phyloP scores from a whole-genome alignment of 2,329 filamentous ascomycete species.

The Xylaria arbuscula region DNA sequence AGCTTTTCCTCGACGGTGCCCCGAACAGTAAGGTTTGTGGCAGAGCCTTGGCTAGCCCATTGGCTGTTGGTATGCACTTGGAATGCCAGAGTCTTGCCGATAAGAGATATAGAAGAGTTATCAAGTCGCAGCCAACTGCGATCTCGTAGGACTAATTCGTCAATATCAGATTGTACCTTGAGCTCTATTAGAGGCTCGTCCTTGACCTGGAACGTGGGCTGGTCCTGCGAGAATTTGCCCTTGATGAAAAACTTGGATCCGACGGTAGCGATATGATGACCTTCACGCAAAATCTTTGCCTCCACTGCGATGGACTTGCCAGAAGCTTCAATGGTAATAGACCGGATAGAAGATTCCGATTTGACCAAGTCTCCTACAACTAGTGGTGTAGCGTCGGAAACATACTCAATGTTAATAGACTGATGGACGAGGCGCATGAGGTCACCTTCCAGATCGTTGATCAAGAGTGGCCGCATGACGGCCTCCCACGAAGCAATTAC shows the following conservation, averaged over 20 bases:
- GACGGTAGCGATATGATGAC: constrained; percentile 32
- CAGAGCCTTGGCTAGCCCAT: constrained; percentile 4
- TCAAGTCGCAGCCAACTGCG: constrained; percentile 31
- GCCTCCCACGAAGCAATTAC: constrained; percentile 98
- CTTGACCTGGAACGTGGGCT: constrained; percentile 28
- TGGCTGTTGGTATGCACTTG: constrained; percentile 21
- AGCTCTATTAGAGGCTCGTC: constrained; percentile 31
- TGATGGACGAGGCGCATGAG: constrained; percentile 95
- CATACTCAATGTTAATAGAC: constrained; percentile 97
- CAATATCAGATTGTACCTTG: constrained; percentile 25
- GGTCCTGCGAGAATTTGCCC: constrained; percentile 31
- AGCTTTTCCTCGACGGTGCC: constrained; percentile 32
- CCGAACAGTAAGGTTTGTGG: constrained; percentile 16
- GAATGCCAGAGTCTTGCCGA: constrained; percentile 30
- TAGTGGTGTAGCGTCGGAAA: constrained; percentile 90
- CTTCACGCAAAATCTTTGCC: constrained; percentile 29
- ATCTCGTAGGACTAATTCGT: constrained; percentile 33
- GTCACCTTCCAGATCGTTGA: constrained; percentile 93
- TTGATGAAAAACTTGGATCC: constrained; percentile 37
- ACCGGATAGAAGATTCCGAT: constrained; percentile 95
- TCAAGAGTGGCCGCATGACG: constrained; percentile 99
- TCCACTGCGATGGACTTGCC: constrained; percentile 35
- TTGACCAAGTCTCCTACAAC: constrained; percentile 94
- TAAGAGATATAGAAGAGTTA: constrained; percentile 14
- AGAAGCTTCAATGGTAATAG: constrained; percentile 92